Evolutionary conservation across 257 asterid species (phyloP).

Genomic region (Solanum rostratum): DNA sequence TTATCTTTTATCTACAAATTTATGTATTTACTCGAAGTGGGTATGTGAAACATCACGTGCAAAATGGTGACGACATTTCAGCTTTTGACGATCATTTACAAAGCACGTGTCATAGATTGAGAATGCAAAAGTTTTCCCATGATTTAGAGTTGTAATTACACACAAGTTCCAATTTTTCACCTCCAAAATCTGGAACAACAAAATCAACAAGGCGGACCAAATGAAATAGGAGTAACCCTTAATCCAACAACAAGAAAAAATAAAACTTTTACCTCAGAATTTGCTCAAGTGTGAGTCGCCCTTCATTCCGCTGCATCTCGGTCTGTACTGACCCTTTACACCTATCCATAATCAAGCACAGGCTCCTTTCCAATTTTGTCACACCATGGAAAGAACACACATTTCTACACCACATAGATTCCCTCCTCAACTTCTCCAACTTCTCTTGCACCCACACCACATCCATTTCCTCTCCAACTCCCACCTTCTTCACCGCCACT

Average conservation of each 20-base stretch:
- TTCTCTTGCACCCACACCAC: conserved; percentile 83
- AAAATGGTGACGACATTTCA: neutral
- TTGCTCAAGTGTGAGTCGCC: conserved; percentile 92
- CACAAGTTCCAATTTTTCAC: neutral
- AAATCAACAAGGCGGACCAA: neutral
- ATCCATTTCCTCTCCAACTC: conserved; percentile 51
- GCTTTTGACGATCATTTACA: neutral
- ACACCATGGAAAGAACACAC: conserved; percentile 92
- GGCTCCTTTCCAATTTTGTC: conserved; percentile 42
- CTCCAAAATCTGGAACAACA: neutral
- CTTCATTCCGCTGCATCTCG: conserved; percentile 82
- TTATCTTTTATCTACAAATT: neutral
- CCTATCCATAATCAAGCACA: conserved; percentile 85
- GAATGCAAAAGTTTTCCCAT: neutral
- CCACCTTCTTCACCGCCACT: conserved; percentile 76
- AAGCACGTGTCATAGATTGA: neutral
- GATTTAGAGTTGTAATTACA: neutral
- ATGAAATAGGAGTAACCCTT: neutral
- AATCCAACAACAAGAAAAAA: neutral
- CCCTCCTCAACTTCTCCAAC: conserved; percentile 76
- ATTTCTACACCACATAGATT: conserved; percentile 92
- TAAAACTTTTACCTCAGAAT: conserved; percentile 62
- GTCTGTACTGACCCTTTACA: conserved; percentile 81
- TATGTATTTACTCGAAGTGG: neutral
- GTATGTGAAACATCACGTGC: neutral